Conservation (phyloP, 176 grass and related monocot genomes). For the Carex myosuroides region DNA sequence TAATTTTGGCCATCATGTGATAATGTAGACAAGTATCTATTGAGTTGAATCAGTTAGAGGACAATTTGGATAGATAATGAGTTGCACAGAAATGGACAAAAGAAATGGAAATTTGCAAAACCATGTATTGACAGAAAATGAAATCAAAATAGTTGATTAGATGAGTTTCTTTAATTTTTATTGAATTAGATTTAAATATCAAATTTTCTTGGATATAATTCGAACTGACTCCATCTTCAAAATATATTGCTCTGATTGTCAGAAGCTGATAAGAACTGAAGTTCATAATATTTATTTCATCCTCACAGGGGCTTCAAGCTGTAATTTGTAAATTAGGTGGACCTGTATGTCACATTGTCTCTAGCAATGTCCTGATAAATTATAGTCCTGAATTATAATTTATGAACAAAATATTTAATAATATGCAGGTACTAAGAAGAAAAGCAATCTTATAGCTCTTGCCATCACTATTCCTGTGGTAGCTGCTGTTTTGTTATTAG, state of each 20-base stretch:
- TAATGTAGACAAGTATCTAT: neutral
- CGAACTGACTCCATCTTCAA: neutral
- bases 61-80: neutral
- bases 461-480: neutral
- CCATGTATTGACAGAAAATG: neutral
- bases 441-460: neutral
- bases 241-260: neutral
- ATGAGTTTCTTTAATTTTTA: neutral
- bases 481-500: neutral
- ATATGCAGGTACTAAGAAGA: conserved; percentile 26
- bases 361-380: neutral
- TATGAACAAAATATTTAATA: neutral
- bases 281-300: too few species aligned
- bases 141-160: neutral
- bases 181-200: neutral
- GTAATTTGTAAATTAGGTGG: neutral
- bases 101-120: neutral
- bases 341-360: neutral
- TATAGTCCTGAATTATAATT: neutral
- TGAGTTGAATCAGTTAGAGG: neutral
- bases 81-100: neutral
- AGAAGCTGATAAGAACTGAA: neutral
- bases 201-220: neutral
- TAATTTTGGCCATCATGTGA: neutral
- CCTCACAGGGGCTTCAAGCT: neutral